Conservation (phyloP, 768 basidiomycete genomes). For the Terana coerulea region DNA sequence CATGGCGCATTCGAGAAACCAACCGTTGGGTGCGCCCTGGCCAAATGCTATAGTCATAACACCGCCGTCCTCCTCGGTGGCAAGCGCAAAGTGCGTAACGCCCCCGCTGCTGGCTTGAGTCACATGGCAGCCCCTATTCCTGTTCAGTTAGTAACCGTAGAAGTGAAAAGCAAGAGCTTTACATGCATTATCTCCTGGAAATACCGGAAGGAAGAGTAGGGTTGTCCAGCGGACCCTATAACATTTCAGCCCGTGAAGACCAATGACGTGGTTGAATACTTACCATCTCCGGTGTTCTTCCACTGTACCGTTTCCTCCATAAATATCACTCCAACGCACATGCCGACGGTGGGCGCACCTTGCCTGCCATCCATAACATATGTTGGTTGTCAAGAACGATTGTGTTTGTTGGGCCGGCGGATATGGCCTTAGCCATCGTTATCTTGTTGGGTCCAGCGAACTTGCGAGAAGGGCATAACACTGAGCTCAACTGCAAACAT, state of each 20-base stretch:
- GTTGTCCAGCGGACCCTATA: slow-evolving; percentile 80
- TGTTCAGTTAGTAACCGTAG: too few species aligned
- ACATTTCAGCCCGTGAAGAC: too few species aligned
- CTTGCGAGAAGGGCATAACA: slow-evolving; percentile 30
- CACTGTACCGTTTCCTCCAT: slow-evolving; percentile 45
- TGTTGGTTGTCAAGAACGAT: slow-evolving; percentile 78
- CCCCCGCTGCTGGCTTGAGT: slow-evolving; percentile 70
- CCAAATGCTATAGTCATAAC: slow-evolving; percentile 86
- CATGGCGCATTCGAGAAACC: slow-evolving; percentile 7
- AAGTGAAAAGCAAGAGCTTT: not conserved
- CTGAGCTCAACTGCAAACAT: not conserved
- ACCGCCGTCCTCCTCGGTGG: slow-evolving; percentile 69
- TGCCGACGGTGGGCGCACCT: slow-evolving; percentile 35
- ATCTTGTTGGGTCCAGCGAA: slow-evolving; percentile 70
- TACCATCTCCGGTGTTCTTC: slow-evolving; percentile 94
- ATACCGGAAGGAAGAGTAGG: slow-evolving; percentile 82
- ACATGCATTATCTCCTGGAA: slow-evolving; percentile 83
- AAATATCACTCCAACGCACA: slow-evolving; percentile 1
- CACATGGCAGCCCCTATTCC: slow-evolving; percentile 75
- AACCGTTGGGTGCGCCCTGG: slow-evolving; percentile 83
- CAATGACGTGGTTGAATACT: not conserved
- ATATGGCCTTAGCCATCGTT: slow-evolving; percentile 58
- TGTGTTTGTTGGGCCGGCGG: slow-evolving; percentile 82
- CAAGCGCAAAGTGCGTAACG: slow-evolving; percentile 82
- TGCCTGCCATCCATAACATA: slow-evolving; percentile 89